Evolutionary conservation across 1,284 basidiomycete species (phyloP), one percentile per base, ranked within the genome.

Genomic region (Leccinum subatratum): DNA sequence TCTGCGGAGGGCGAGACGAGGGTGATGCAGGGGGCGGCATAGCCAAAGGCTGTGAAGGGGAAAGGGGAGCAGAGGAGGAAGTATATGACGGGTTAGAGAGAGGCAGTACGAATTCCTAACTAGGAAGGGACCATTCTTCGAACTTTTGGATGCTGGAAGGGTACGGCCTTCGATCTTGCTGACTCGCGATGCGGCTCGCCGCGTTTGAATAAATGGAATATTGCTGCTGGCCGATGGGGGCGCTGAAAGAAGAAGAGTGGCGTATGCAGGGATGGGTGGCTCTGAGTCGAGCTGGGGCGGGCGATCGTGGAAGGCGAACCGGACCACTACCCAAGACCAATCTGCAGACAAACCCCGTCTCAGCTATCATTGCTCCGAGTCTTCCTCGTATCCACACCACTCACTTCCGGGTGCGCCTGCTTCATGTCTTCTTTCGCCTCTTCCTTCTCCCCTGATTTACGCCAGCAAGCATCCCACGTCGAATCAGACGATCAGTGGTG

Each of bases 141-240:
- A 73, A 68, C 68, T 77, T 77, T 42, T 68, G 77, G 6, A 63
- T 62, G 63, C 67, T 68, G 61, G 75, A 48, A 5, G 73, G 63
- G 34, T 71, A 75, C 3, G 66, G 63, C 62, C 85, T 83, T 75
- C 84, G 85, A 80, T 88, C 86, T 70, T 83, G 81, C 74, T 89
- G 88, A 70, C 83, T 86, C 72, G 88, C 84, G 73, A 90, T 89
- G 75, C 89, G 89, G 75, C 85, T 83, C 74, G 86, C 82, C 51
- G 51, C 8, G 74, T 82, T 85, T 75, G 82, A 81, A 77, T 83
- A 89, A 81, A 90, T 84, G 51, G 51, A 16, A 39, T 39, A 22
- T 64, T 83, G 84, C 77, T 81, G 80, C 75, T 84, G 82, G 71
- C 81, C 77, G 73, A 82, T 80, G 69, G 84, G 79, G 62, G 83